These are phyloP conservation scores for Cladosporium sp. DNA, from an alignment of 2,329 filamentous ascomycete species.

Conservation along the genomic window DNA sequence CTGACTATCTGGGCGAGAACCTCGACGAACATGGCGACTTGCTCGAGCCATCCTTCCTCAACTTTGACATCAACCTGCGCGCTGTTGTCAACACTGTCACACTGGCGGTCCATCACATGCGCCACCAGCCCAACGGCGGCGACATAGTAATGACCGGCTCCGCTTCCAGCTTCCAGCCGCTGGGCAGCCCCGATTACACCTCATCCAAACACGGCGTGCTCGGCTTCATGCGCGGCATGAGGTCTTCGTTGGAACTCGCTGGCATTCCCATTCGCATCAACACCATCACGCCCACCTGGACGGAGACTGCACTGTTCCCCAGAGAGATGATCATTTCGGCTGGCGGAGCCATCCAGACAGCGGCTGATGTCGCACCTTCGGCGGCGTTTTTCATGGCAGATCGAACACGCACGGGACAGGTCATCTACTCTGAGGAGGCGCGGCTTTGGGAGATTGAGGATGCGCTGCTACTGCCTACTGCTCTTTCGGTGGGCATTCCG, in stretches of 20 bases:
- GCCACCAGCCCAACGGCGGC: slow-evolving; percentile 48
- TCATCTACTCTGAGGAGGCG: slow-evolving; percentile 53
- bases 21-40: slow-evolving; percentile 40
- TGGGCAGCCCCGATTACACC: slow-evolving; percentile 55
- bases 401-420: slow-evolving; percentile 49
- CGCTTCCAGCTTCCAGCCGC: slow-evolving; percentile 51
- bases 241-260: slow-evolving; percentile 38
- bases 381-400: slow-evolving; percentile 55
- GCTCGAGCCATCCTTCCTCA: slow-evolving; percentile 36
- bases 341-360: slow-evolving; percentile 46
- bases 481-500: slow-evolving; percentile 7
- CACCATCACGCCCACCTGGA: slow-evolving; percentile 58
- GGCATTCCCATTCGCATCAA: slow-evolving; percentile 56
- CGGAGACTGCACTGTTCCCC: slow-evolving; percentile 51
- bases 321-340: slow-evolving; percentile 40
- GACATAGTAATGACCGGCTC: slow-evolving; percentile 58
- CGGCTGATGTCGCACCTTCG: slow-evolving; percentile 51
- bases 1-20: slow-evolving; percentile 32
- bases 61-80: slow-evolving; percentile 46
- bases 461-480: slow-evolving; percentile 27
- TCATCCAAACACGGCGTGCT: slow-evolving; percentile 58
- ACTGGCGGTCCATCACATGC: slow-evolving; percentile 48
- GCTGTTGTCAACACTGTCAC: slow-evolving; percentile 44
- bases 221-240: slow-evolving; percentile 53
- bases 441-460: slow-evolving; percentile 58